Base-by-base conservation (phyloP, 2,329 filamentous ascomycete genomes). In the Botryotinia globosa region DNA sequence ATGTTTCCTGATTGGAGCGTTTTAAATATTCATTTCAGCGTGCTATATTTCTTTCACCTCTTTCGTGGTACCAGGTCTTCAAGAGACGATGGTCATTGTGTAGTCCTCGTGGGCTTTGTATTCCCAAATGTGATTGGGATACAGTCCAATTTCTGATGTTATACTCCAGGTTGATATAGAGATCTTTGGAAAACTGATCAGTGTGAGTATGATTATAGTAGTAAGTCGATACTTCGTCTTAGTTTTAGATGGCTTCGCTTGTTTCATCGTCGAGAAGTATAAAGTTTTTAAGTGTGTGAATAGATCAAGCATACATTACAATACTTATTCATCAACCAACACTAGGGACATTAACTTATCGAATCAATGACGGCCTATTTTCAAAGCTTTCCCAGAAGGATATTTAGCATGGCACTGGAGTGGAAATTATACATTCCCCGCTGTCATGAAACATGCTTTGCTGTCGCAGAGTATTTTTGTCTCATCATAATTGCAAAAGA, bases 1-100 rank as follows among this genome's bases (percentile, higher is more conserved):
- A 12, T 4, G 4, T 5, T 6, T 9, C 22, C 22, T 51, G 4
- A 12, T 10, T 51, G 2, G 4, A 51, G 4, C 0, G 1, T 51
- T 12, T 25, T 25, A 12, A 4, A 12, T 9, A 12, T 9, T 12
- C 22, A 51, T 25, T 4, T 51, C 10, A 3, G 45, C 1, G 3
- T 25, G 45, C 45, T 12, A 2, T 51, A 0, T 12, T 25, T 25
- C 10, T 25, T 51, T 3, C 22, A 51, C 9, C 9, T 51, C 20
- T 25, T 25, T 1, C 4, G 45, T 25, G 4, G 22, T 4, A 51
- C 4, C 9, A 12, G 25, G 22, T 51, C 22, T 51, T 51, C 1
- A 51, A 51, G 22, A 5, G 25, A 25, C 4, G 1, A 51, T 25
- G 22, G 10, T 25, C 45, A 51, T 25, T 25, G 9, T 12, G 22